phyloP scores from a whole-genome alignment of 768 basidiomycete species.

The Boletus rubescentipes region DNA sequence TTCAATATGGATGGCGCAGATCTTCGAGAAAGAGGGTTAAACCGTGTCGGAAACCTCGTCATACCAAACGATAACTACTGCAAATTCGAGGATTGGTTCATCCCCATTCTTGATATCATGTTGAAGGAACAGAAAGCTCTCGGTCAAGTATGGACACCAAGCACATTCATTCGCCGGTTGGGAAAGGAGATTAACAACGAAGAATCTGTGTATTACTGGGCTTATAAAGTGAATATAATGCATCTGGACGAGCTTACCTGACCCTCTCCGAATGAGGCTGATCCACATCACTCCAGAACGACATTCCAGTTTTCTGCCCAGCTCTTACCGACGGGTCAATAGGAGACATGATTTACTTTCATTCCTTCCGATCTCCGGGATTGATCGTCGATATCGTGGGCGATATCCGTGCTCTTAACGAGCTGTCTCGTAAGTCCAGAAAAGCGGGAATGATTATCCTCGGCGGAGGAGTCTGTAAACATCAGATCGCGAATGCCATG shows the following conservation, averaged over 20 bases:
- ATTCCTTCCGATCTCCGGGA: constrained; percentile 86
- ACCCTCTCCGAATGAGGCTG: constrained; percentile 22
- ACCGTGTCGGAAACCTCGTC: constrained; percentile 93
- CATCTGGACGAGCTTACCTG: constrained; percentile 12
- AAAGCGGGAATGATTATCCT: constrained; percentile 99
- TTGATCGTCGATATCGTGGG: constrained; percentile 90
- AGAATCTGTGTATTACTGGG: constrained; percentile 99
- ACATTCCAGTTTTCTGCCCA: constrained; percentile 98
- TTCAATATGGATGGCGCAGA: constrained; percentile 91
- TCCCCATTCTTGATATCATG: constrained; percentile 89
- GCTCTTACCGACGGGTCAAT: constrained; percentile 97
- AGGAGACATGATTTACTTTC: constrained; percentile 99
- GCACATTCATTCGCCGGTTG: constrained; percentile 85
- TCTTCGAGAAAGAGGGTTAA: constrained; percentile 87
- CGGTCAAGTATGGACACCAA: constrained; percentile 86
- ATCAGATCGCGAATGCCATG: constrained; percentile 99
- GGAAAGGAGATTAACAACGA: constrained; percentile 98
- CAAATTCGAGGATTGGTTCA: constrained; percentile 99
- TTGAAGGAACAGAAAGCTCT: constrained; percentile 78
- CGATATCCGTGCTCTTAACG: constrained; percentile 91
- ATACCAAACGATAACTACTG: constrained; percentile 99
- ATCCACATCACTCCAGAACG: constrained; percentile 61
- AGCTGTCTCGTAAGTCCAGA: constrained; percentile 78
- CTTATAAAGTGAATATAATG: constrained; percentile 80
- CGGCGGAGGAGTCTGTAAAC: constrained; percentile 98